phyloP scores from a whole-genome alignment of 805 yeast genomes.

The Huiozyma sinensis region DNA sequence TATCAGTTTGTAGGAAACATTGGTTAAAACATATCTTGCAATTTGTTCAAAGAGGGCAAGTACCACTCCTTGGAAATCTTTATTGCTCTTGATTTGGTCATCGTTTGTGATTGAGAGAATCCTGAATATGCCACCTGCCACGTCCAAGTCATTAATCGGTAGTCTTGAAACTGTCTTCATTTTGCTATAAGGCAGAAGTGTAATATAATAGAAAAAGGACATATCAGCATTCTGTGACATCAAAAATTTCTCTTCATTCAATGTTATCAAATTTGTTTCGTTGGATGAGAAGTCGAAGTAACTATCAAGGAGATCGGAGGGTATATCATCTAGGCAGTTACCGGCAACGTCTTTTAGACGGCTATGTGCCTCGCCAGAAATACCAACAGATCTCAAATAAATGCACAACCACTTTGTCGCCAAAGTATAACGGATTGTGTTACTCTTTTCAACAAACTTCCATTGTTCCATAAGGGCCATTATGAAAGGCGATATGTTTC shows the following conservation, averaged over 20 bases:
- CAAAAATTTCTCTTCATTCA: conserved; percentile 12
- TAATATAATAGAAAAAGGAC: conserved; percentile 30
- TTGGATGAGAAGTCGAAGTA: conserved; percentile 16
- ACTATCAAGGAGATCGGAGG: conserved; percentile 2
- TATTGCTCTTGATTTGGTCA: conserved; percentile 11
- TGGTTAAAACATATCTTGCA: conserved; percentile 31
- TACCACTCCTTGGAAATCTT: conserved; percentile 18
- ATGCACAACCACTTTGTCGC: conserved; percentile 40
- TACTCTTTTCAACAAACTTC: conserved; percentile 33
- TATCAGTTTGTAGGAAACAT: conserved; percentile 3
- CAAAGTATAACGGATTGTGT: conserved; percentile 10
- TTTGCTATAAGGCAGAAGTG: conserved; percentile 22
- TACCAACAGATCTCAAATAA: conserved; percentile 36
- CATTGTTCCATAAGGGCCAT: conserved; percentile 61
- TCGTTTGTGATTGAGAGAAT: conserved; percentile 26
- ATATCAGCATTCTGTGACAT: conserved; percentile 9
- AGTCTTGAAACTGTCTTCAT: conserved; percentile 26
- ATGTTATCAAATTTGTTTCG: background rate
- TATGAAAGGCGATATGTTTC: conserved; percentile 43
- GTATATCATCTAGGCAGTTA: conserved; percentile 4
- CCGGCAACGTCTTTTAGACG: conserved; percentile 10
- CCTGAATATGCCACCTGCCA: conserved; percentile 36
- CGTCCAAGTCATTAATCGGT: conserved; percentile 39
- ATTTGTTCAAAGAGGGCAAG: conserved; percentile 34
- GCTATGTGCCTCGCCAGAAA: conserved; percentile 49